phyloP scores from a whole-genome alignment of 78 protist species.

The Salpingoeca rosetta region DNA sequence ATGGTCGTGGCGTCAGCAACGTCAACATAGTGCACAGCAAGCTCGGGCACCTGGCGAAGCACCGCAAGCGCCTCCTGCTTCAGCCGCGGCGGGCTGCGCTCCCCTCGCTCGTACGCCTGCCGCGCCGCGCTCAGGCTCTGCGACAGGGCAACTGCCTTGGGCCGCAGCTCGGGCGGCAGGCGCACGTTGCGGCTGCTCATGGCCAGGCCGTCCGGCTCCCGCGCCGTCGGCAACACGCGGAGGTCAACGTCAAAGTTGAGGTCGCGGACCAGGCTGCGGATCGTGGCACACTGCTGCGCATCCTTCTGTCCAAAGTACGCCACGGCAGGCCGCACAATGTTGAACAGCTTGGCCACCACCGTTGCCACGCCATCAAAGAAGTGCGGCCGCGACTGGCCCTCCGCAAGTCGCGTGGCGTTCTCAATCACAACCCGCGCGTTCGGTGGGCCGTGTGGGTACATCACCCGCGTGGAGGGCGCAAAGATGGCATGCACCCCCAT shows the following conservation, averaged over 20 bases:
- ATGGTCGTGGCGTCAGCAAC: not conserved
- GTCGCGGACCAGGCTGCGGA: constrained; percentile 24
- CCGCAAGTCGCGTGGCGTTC: constrained; percentile 10
- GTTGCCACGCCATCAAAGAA: constrained; percentile 43
- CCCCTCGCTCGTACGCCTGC: not conserved
- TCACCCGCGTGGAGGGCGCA: not conserved
- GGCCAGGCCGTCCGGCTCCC: constrained; percentile 46
- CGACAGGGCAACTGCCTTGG: not conserved
- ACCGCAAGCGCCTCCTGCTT: not conserved
- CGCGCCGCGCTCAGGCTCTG: not conserved
- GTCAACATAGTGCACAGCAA: not conserved
- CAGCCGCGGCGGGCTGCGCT: not conserved
- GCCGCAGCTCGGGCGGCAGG: constrained; percentile 6
- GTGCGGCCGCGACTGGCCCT: constrained; percentile 39
- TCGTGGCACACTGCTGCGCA: constrained; percentile 37
- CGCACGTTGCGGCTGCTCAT: constrained; percentile 37
- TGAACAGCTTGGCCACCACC: constrained; percentile 36
- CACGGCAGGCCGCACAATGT: constrained; percentile 35
- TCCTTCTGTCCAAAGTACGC: constrained; percentile 43
- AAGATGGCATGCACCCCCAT: constrained; percentile 19
- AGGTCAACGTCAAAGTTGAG: constrained; percentile 9
- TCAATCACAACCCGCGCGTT: not conserved
- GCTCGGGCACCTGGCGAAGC: not conserved
- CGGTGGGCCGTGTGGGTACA: constrained; percentile 9
- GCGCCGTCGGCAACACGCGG: constrained; percentile 14